These are phyloP conservation scores for Paraphaeosphaeria minitans DNA, from an alignment of 2,329 filamentous ascomycete species.

Conservation along the genomic window DNA sequence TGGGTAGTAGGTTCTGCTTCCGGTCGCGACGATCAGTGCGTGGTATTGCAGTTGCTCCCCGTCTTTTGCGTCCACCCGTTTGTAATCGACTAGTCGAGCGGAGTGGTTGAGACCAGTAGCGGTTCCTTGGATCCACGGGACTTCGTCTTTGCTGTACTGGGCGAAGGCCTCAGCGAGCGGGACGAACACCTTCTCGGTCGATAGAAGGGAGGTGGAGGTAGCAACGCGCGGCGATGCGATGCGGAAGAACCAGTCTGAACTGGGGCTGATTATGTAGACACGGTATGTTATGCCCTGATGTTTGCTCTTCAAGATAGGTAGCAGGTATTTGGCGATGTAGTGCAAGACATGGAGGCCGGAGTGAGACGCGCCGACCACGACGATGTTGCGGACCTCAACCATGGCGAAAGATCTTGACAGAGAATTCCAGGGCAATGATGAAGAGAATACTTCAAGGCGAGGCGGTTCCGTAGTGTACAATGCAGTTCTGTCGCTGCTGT, in stretches of 20 bases:
- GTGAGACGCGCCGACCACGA: constrained; percentile 41
- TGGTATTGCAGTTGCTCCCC: constrained; percentile 53
- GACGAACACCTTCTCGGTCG: constrained; percentile 55
- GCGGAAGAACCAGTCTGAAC: constrained; percentile 59
- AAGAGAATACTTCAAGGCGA: neutral
- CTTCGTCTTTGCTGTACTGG: constrained; percentile 53
- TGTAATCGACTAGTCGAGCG: constrained; percentile 52
- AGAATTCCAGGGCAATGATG: neutral
- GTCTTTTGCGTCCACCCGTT: constrained; percentile 27
- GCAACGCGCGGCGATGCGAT: constrained; percentile 60
- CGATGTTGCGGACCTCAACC: constrained; percentile 42
- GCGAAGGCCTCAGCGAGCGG: constrained; percentile 58
- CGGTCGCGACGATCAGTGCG: constrained; percentile 62
- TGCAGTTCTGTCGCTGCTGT: neutral
- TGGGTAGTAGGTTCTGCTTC: constrained; percentile 54
- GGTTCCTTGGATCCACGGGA: constrained; percentile 58
- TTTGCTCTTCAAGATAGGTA: constrained; percentile 39
- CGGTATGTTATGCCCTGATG: constrained; percentile 50
- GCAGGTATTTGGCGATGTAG: constrained; percentile 43
- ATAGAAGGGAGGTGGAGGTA: constrained; percentile 55
- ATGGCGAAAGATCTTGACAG: constrained; percentile 18
- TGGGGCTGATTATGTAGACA: constrained; percentile 61
- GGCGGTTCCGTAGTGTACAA: neutral
- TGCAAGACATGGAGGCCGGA: constrained; percentile 39
- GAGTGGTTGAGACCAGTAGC: constrained; percentile 55